Conservation (phyloP, 345 rosid genomes). For the Eucalyptus lansdowneana region DNA sequence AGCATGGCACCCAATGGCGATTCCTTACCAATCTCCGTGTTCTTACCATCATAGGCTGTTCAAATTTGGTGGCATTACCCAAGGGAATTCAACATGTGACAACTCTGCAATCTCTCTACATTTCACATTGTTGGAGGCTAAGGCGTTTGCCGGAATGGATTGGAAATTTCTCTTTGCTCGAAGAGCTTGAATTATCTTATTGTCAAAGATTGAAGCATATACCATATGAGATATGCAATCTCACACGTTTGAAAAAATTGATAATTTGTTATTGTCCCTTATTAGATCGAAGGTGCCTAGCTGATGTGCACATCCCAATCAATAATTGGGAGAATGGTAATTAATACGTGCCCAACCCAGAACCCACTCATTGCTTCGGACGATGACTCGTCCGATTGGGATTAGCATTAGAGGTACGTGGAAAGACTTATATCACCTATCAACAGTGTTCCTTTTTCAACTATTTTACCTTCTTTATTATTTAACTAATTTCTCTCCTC, state of each 20-base stretch:
- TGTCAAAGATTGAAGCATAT: too few relatives aligned
- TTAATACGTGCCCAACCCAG: too few relatives aligned
- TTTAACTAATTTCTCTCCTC: too few relatives aligned
- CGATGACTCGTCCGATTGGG: background rate
- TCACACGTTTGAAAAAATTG: background rate
- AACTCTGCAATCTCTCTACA: background rate
- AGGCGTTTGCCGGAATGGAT: background rate
- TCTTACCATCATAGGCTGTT: background rate
- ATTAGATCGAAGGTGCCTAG: background rate
- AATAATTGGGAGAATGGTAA: background rate
- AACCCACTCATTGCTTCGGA: too few relatives aligned
- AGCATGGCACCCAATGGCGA: background rate
- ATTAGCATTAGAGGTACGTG: background rate
- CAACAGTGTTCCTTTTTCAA: too few relatives aligned
- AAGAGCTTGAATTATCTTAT: background rate
- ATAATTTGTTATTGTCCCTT: accelerated
- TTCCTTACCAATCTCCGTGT: background rate
- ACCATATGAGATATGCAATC: accelerated
- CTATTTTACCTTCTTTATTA: too few relatives aligned
- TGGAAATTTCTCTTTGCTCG: background rate
- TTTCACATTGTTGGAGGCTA: accelerated
- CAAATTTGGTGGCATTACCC: background rate
- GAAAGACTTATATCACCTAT: too few relatives aligned
- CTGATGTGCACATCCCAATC: background rate
- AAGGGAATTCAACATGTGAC: background rate